These are phyloP conservation scores for Saccharomyces hybrid DNA, from an alignment of 1,139 yeast species.

Conservation along the genomic window DNA sequence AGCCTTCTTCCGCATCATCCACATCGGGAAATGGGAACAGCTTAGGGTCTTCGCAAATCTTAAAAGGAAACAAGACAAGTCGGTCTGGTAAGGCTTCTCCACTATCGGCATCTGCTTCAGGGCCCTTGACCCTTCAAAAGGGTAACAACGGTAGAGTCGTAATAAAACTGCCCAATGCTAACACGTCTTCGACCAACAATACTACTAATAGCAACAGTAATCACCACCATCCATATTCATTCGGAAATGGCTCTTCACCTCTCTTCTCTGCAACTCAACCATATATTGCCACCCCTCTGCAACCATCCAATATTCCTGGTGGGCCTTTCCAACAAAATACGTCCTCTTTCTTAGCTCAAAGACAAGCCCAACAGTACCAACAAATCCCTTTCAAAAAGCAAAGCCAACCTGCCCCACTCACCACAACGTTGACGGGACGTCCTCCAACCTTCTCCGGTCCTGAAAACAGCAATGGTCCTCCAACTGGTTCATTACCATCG, in stretches of 20 bases:
- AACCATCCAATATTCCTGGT: slow-evolving; percentile 3
- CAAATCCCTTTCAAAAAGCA: not conserved
- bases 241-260: slow-evolving; percentile 9
- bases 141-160: not conserved
- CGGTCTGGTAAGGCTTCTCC: not conserved
- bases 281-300: slow-evolving; percentile 17
- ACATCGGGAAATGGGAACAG: not conserved
- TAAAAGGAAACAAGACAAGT: not conserved
- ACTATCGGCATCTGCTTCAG: not conserved
- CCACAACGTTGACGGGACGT: not conserved
- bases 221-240: not conserved
- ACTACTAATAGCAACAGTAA: not conserved
- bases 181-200: not conserved
- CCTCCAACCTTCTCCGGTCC: not conserved
- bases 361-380: not conserved
- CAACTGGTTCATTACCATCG: slow-evolving; percentile 26
- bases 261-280: slow-evolving; percentile 12
- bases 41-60: not conserved
- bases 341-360: not conserved
- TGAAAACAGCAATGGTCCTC: slow-evolving; percentile 4
- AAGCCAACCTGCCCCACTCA: not conserved
- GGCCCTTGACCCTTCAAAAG: not conserved
- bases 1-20: not conserved
- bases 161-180: slow-evolving; percentile 1
- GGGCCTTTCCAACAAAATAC: not conserved